Conservation (phyloP, 2,329 filamentous ascomycete genomes). For the Penicillium sp. region DNA sequence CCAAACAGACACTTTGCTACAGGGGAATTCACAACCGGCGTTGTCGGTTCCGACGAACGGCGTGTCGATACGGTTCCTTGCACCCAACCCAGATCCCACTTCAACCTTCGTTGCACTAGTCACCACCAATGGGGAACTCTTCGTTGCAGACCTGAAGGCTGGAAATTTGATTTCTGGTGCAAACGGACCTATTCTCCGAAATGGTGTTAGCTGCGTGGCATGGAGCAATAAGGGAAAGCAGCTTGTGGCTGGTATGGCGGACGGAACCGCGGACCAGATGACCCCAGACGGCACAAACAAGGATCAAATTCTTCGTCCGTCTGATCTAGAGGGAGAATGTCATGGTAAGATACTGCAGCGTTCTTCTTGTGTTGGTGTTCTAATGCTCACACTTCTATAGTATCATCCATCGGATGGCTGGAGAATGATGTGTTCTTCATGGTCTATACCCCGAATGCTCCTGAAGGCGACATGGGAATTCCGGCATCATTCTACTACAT, state of each 20-base stretch:
- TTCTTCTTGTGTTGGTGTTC: not conserved
- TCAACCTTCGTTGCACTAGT: conserved; percentile 80
- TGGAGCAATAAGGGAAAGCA: conserved; percentile 97
- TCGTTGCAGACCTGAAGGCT: conserved; percentile 80
- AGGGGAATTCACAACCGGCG: conserved; percentile 69
- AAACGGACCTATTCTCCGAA: conserved; percentile 71
- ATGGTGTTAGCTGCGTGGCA: conserved; percentile 78
- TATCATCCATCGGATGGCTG: conserved; percentile 84
- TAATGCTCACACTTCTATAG: conserved; percentile 43
- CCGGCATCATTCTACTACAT: conserved; percentile 78
- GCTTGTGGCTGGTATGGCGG: conserved; percentile 79
- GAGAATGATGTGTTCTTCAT: conserved; percentile 84
- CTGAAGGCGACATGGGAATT: conserved; percentile 60
- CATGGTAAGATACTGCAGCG: conserved; percentile 59
- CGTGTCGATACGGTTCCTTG: conserved; percentile 72
- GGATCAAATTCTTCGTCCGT: conserved; percentile 78
- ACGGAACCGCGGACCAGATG: conserved; percentile 83
- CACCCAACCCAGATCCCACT: conserved; percentile 75
- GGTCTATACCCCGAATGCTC: conserved; percentile 71
- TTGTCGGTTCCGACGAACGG: conserved; percentile 80
- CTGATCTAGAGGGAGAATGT: conserved; percentile 66
- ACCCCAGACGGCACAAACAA: conserved; percentile 79
- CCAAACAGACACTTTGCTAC: conserved; percentile 70
- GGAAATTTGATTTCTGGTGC: conserved; percentile 62
- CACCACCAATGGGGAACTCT: conserved; percentile 77